Evolutionary conservation across 2,329 filamentous ascomycete genomes (phyloP), one percentile per base, ranked within the genome.

Genomic region (Nemania sp.): DNA sequence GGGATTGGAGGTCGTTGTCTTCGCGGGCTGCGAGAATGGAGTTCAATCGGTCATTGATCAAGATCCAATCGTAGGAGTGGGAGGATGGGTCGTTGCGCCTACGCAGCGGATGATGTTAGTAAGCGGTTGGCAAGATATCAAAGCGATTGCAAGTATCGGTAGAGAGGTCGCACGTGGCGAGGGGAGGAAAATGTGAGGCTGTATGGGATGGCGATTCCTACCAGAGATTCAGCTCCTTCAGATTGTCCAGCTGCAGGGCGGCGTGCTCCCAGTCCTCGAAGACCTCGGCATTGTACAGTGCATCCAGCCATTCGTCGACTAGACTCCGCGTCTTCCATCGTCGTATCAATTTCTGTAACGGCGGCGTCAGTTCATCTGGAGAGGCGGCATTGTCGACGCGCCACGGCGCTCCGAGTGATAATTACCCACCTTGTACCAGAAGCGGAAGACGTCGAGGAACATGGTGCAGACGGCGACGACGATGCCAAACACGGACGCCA

Each of bases 251-350:
- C 69, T 90, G 85, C 65, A 90, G 84, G 1, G 92, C 91, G n/a
- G 89, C 87, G 66, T 88, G 87, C 72, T 94, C 89, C 92, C 92
- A 97, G 72, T 95, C 89, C 71, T 95, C 90, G 72, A 89, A 96
- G 25, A 83, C 82, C 65, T 86, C 81, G 17, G 91, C 90, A 60
- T 86, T 83, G 54, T 81, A 82, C 49, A 96, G 79, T 21, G 82
- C 79, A 62, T 89, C 82, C 45, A 89, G 81, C 78, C 91, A 88
- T 56, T 87, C 78, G 65, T 89, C 85, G 50, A 84, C 81, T 2
- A 84, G 83, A 51, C 83, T 88, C 73, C 85, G 89, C 64, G 83
- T 82, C 57, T 77, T 83, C 79, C 87, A 88, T 87, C 90, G 91
- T 56, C 79, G 79, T 63, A 84, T 78, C 52, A 91, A 77, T 79